phyloP scores from a whole-genome alignment of 306 rosid species.

The Cucumis melo region DNA sequence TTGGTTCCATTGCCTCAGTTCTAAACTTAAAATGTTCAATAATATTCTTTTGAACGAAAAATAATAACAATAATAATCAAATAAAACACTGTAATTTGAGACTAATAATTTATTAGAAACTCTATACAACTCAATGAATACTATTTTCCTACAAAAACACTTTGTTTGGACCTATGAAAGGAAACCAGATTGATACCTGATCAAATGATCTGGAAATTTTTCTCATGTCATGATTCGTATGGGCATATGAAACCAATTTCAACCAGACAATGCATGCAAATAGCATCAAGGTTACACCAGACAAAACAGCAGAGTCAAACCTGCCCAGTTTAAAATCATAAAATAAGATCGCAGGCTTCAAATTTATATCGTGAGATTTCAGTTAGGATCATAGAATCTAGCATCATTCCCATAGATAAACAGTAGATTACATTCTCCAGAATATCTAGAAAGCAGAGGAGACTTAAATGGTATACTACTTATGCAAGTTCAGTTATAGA shows the following conservation, averaged over 20 bases:
- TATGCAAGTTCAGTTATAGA: not conserved
- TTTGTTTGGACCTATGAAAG: not conserved
- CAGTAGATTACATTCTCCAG: not conserved
- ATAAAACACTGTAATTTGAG: not conserved
- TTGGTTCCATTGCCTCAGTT: not conserved
- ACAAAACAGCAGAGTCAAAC: slow-evolving; percentile 70
- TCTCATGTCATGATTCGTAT: slow-evolving; percentile 76
- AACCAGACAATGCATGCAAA: slow-evolving; percentile 79
- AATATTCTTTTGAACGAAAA: not conserved
- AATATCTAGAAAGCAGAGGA: not conserved
- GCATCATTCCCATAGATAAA: not conserved
- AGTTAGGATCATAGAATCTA: not conserved
- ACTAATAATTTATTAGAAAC: not conserved
- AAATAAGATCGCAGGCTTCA: not conserved
- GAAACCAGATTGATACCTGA: slow-evolving; percentile 38
- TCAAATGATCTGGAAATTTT: slow-evolving; percentile 29
- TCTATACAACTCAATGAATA: not conserved
- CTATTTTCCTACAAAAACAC: not conserved
- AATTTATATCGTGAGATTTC: not conserved
- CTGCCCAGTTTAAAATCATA: slow-evolving; percentile 29
- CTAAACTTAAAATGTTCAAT: not conserved
- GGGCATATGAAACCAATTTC: slow-evolving; percentile 80
- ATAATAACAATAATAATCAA: not conserved
- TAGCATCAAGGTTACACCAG: slow-evolving; percentile 73
- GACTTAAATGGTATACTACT: not conserved